These are phyloP conservation scores for Goniomonas avonlea DNA, from an alignment of 78 protist species.

Conservation along the genomic window DNA sequence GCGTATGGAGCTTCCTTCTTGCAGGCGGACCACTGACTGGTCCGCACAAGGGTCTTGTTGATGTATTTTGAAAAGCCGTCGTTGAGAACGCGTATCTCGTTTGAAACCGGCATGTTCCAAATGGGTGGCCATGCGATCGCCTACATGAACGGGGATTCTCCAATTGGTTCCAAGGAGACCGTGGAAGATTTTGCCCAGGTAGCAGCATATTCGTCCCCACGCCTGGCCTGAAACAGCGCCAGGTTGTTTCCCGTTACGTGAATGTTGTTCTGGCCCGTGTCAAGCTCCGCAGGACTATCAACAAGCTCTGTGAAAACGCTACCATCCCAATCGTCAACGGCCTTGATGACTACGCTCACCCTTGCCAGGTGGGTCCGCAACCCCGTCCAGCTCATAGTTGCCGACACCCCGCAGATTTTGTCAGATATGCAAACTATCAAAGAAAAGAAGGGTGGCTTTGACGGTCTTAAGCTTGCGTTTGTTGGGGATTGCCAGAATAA, in stretches of 20 bases:
- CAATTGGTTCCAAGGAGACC: slow-evolving; percentile 61
- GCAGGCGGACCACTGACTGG: neutral
- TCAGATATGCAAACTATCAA: slow-evolving; percentile 53
- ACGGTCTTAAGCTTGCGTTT: slow-evolving; percentile 50
- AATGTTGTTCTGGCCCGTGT: slow-evolving; percentile 46
- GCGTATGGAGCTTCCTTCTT: neutral
- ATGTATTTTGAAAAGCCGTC: slow-evolving; percentile 67
- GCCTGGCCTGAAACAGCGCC: neutral
- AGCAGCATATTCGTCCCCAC: neutral
- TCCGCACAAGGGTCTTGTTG: slow-evolving; percentile 43
- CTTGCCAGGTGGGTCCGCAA: slow-evolving; percentile 33
- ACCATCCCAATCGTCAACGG: slow-evolving; percentile 64
- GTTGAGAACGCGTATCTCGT: slow-evolving; percentile 53
- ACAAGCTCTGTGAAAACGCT: neutral
- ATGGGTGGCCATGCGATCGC: slow-evolving; percentile 64
- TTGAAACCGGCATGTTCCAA: slow-evolving; percentile 61
- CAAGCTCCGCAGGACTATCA: neutral
- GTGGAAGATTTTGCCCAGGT: slow-evolving; percentile 15
- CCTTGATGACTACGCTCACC: slow-evolving; percentile 61
- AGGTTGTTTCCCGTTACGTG: slow-evolving; percentile 23
- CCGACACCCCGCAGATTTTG: slow-evolving; percentile 45
- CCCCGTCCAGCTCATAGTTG: neutral
- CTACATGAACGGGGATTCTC: slow-evolving; percentile 54
- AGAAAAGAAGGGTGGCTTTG: slow-evolving; percentile 25
- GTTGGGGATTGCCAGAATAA: slow-evolving; percentile 57